phyloP scores from a whole-genome alignment of 2,329 filamentous ascomycete species.

The Penicillium sp. region DNA sequence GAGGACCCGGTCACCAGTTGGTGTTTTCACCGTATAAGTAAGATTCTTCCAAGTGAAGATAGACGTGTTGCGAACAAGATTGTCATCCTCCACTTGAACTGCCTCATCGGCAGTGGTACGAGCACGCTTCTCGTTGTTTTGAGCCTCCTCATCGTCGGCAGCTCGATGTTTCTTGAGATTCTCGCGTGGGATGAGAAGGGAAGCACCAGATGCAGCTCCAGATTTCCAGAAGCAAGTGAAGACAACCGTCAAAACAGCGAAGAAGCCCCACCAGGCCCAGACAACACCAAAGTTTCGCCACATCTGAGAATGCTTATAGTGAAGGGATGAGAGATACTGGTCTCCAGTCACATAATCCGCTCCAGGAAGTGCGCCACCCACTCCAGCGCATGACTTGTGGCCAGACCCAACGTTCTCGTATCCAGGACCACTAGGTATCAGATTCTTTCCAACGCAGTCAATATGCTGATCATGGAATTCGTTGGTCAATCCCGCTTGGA shows the following conservation, averaged over 20 bases:
- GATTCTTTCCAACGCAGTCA: slow-evolving; percentile 41
- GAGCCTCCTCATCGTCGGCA: slow-evolving; percentile 56
- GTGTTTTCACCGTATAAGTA: slow-evolving; percentile 68
- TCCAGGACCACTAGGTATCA: slow-evolving; percentile 41
- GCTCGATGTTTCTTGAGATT: slow-evolving; percentile 48
- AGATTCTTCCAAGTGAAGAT: slow-evolving; percentile 77
- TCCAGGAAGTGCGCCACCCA: slow-evolving; percentile 59
- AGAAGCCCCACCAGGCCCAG: slow-evolving; percentile 66
- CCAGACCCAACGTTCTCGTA: slow-evolving; percentile 27
- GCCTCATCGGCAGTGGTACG: neutral
- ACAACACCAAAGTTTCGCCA: slow-evolving; percentile 67
- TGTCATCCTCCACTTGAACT: slow-evolving; percentile 37
- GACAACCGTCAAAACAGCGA: slow-evolving; percentile 61
- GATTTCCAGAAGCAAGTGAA: slow-evolving; percentile 62
- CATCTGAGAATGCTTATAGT: slow-evolving; percentile 56
- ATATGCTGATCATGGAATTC: slow-evolving; percentile 43
- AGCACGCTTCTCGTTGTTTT: slow-evolving; percentile 29
- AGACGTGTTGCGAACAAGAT: slow-evolving; percentile 65
- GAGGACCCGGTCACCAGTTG: slow-evolving; percentile 58
- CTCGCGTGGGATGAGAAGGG: slow-evolving; percentile 66
- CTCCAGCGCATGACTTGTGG: slow-evolving; percentile 52
- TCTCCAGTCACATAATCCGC: slow-evolving; percentile 58
- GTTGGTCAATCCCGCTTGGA: slow-evolving; percentile 43
- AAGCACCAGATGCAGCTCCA: slow-evolving; percentile 56
- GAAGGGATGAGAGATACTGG: slow-evolving; percentile 59